phyloP scores from a whole-genome alignment of 2,329 filamentous ascomycete genomes.

The Cladosporium sphaerospermum region DNA sequence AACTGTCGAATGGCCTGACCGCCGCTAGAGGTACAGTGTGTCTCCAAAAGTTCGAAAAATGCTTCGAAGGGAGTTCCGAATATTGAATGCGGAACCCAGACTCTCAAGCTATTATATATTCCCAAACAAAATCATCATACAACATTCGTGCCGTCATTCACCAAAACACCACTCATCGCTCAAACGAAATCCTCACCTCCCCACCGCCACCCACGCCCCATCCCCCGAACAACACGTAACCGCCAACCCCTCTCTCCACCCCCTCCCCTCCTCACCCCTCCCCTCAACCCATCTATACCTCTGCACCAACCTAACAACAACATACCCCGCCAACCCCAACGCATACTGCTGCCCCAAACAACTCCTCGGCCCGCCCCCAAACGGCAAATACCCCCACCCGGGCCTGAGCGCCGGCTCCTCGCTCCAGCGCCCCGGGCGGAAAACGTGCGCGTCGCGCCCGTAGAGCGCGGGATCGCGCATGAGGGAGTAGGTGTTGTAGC shows the following conservation, averaged over 20 bases:
- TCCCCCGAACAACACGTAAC: slow-evolving; percentile 10
- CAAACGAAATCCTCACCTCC: background rate
- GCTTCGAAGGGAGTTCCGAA: too few relatives aligned
- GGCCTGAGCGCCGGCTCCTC: slow-evolving; percentile 1
- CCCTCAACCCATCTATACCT: slow-evolving; percentile 7
- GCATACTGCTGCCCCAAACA: slow-evolving; percentile 17
- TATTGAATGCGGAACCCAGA: too few relatives aligned
- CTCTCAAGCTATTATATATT: too few relatives aligned
- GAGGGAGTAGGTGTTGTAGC: slow-evolving; percentile 23
- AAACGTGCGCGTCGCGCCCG: slow-evolving; percentile 27
- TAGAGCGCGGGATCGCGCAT: slow-evolving; percentile 24
- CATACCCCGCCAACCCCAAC: slow-evolving; percentile 13
- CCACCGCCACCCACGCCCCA: slow-evolving; percentile 7
- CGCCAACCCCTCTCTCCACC: slow-evolving; percentile 13
- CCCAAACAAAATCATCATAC: too few relatives aligned
- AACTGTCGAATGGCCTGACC: too few relatives aligned
- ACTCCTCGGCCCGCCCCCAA: slow-evolving; percentile 14
- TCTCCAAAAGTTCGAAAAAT: too few relatives aligned
- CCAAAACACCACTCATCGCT: too few relatives aligned
- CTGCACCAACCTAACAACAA: slow-evolving; percentile 14
- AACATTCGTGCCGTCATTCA: too few relatives aligned
- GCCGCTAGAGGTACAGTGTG: too few relatives aligned
- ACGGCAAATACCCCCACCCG: slow-evolving; percentile 15
- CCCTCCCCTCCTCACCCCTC: background rate
- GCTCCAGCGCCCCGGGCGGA: slow-evolving; percentile 26